Percentiles rank a stretch among this genome's conserved stretches.
Evolutionary conservation across 495 filamentous ascomycete genomes (phyloP).

Genomic region (Xylaria nigripes): DNA sequence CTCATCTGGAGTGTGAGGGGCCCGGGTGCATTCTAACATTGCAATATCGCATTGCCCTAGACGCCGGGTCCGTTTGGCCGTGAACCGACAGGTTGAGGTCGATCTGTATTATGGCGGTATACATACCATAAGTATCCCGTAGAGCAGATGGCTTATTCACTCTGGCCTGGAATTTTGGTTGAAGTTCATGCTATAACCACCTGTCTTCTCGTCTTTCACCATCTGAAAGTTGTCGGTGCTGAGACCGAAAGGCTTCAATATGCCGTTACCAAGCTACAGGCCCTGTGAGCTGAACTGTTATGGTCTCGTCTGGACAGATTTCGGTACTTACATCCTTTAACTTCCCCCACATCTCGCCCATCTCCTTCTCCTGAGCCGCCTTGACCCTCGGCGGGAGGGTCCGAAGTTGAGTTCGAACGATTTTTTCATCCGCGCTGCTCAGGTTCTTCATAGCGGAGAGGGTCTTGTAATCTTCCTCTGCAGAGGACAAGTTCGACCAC

Average conservation of each 20-base stretch:
- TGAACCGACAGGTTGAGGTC: neutral
- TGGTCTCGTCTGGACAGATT: neutral
- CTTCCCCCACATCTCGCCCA: slow-evolving; percentile 94
- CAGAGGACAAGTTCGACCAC: slow-evolving; percentile 76
- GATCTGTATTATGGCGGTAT: neutral
- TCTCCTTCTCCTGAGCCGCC: slow-evolving; percentile 72
- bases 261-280: slow-evolving; percentile 69
- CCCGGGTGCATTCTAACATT: too few species aligned
- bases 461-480: slow-evolving; percentile 65
- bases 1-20: too few species aligned
- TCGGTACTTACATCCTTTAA: slow-evolving; percentile 65
- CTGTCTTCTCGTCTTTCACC: slow-evolving; percentile 78
- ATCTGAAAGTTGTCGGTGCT: slow-evolving; percentile 92
- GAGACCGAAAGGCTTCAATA: slow-evolving; percentile 87
- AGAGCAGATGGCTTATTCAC: too few species aligned
- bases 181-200: slow-evolving; percentile 91
- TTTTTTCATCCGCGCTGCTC: slow-evolving; percentile 51
- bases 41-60: too few species aligned
- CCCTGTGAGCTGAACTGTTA: neutral
- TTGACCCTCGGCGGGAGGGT: slow-evolving; percentile 59
- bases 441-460: slow-evolving; percentile 52
- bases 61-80: too few species aligned
- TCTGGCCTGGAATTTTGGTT: slow-evolving; percentile 25
- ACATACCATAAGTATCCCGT: too few species aligned
- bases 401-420: slow-evolving; percentile 56